Conservation (phyloP, 2,329 filamentous ascomycete species). For the Myriangium duriaei region DNA sequence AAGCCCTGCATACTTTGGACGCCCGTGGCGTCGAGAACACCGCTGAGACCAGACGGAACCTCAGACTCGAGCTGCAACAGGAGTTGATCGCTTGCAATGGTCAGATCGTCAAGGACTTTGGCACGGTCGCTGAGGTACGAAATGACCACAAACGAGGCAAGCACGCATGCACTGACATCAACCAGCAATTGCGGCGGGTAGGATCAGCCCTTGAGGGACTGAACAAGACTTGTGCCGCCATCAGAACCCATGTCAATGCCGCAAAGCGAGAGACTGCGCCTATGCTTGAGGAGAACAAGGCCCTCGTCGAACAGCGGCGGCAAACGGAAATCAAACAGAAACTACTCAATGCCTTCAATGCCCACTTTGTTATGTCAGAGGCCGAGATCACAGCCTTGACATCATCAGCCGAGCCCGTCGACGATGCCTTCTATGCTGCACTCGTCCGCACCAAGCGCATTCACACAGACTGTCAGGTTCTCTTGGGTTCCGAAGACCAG, state of each 20-base stretch:
- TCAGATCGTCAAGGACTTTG: slow-evolving; percentile 77
- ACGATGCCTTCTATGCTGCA: slow-evolving; percentile 71
- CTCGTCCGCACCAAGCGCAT: slow-evolving; percentile 75
- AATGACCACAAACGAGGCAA: neutral
- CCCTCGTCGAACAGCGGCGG: slow-evolving; percentile 57
- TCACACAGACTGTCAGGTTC: slow-evolving; percentile 72
- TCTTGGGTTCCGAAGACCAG: slow-evolving; percentile 84
- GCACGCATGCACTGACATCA: slow-evolving; percentile 16
- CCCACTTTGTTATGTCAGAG: slow-evolving; percentile 75
- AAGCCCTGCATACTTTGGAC: slow-evolving; percentile 70
- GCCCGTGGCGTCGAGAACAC: slow-evolving; percentile 58
- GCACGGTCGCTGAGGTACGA: slow-evolving; percentile 67
- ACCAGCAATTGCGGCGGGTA: slow-evolving; percentile 74
- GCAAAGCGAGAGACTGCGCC: slow-evolving; percentile 63
- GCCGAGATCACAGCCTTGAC: slow-evolving; percentile 67
- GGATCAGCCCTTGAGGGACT: slow-evolving; percentile 64
- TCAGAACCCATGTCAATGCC: slow-evolving; percentile 64
- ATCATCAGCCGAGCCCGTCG: slow-evolving; percentile 65
- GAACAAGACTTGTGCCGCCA: slow-evolving; percentile 67
- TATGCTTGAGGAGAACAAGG: slow-evolving; percentile 63
- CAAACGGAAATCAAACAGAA: slow-evolving; percentile 70
- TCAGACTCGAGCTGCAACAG: slow-evolving; percentile 74
- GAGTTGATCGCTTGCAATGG: slow-evolving; percentile 91
- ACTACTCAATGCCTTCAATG: slow-evolving; percentile 62
- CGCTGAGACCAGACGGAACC: slow-evolving; percentile 61